A percentile compares a stretch with the other conserved stretches of the same genome.
phyloP scores from a whole-genome alignment of 148 eudicot species.

The Heliosperma pusillum region DNA sequence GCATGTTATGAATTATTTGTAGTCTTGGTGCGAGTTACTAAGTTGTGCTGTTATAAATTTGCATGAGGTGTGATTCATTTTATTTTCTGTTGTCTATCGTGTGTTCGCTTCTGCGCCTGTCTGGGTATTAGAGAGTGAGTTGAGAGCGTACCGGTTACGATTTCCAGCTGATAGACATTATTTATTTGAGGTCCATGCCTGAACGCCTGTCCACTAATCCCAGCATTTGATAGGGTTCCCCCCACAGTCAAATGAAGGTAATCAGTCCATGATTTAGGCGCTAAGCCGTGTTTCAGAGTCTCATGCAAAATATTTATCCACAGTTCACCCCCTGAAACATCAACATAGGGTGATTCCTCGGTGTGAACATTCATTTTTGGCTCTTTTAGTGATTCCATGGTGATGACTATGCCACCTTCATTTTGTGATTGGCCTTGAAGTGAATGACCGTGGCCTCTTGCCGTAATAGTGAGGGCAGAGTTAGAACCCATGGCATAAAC shows the following conservation, averaged over 20 bases:
- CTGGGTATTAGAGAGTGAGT: neutral
- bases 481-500: conserved; percentile 58
- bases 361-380: conserved; percentile 49
- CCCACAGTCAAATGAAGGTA: conserved; percentile 93
- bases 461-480: conserved; percentile 66
- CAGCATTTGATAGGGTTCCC: conserved; percentile 93
- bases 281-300: conserved; percentile 63
- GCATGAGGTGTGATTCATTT: conserved; percentile 8
- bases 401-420: conserved; percentile 61
- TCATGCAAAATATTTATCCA: conserved; percentile 89
- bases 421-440: conserved; percentile 86
- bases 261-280: conserved; percentile 97
- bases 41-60: neutral
- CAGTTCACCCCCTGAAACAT: conserved; percentile 79
- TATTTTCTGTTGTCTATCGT: conserved; percentile 5
- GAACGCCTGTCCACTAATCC: conserved; percentile 94
- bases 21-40: neutral
- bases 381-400: conserved; percentile 72
- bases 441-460: conserved; percentile 95
- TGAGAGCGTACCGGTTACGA: conserved; percentile 67
- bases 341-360: conserved; percentile 59
- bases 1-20: neutral
- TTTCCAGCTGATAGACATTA: conserved; percentile 75
- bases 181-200: conserved; percentile 86
- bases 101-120: neutral